These are phyloP conservation scores for Brettanomyces nanus DNA, from an alignment of 805 yeast genomes.

Conservation along the genomic window DNA sequence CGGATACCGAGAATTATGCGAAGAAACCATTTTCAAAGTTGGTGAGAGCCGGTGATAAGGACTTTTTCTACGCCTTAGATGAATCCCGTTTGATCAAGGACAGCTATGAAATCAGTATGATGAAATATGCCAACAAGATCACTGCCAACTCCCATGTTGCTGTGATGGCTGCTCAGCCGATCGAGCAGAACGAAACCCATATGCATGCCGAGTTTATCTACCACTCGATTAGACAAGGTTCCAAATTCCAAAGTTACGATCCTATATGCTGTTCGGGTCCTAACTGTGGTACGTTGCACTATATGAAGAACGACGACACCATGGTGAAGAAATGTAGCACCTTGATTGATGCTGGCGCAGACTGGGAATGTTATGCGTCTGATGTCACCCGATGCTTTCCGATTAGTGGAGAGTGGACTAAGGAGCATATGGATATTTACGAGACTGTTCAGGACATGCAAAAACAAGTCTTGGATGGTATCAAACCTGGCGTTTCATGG, in stretches of 20 bases:
- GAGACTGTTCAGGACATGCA: conserved; percentile 82
- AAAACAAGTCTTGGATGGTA: conserved; percentile 52
- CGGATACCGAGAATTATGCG: conserved; percentile 45
- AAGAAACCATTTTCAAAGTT: conserved; percentile 24
- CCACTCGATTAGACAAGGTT: conserved; percentile 90
- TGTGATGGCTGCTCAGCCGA: conserved; percentile 87
- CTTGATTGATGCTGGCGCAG: conserved; percentile 94
- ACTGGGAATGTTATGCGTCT: conserved; percentile 86
- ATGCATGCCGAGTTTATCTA: conserved; percentile 93
- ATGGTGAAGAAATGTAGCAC: conserved; percentile 54
- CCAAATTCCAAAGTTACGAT: conserved; percentile 82
- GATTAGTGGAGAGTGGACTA: conserved; percentile 79
- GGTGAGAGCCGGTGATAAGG: conserved; percentile 37
- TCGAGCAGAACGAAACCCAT: conserved; percentile 81
- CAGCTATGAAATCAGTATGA: conserved; percentile 63
- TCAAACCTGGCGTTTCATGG: conserved; percentile 82
- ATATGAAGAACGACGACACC: conserved; percentile 69
- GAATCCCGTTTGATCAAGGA: conserved; percentile 85
- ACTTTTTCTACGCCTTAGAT: conserved; percentile 67
- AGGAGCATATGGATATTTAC: conserved; percentile 79
- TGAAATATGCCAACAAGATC: conserved; percentile 75
- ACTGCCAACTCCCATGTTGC: conserved; percentile 86
- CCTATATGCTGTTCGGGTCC: conserved; percentile 96
- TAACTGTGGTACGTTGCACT: conserved; percentile 84
- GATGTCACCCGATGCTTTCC: conserved; percentile 97